Base-by-base conservation (phyloP, 2,329 filamentous ascomycete species). In the Mycosphaerelloides madeirae region DNA sequence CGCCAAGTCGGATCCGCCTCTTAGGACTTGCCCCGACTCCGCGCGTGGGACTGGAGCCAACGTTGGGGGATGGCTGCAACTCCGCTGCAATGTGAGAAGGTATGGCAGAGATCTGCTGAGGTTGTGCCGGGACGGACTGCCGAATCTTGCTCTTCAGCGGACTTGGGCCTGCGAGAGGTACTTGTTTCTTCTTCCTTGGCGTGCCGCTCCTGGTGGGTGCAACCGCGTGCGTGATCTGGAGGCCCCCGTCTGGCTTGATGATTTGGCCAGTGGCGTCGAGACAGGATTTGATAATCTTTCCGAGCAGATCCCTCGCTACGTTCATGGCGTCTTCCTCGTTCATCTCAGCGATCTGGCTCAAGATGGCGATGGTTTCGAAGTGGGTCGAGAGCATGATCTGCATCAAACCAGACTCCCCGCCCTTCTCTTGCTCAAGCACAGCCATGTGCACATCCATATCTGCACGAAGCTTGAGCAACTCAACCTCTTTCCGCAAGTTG, bases 341-440 rank as follows among this genome's bases (percentile, higher is more conserved):
- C 82, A 97, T 88, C 29, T 79, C 74, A 55, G 91, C 79, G 18
- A 93, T 87, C 54, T 87, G 85, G 43, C 84, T 81, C 42, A 98
- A 78, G 1, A 89, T 87, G 3, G 87, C 75, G 49, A 97, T 79
- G 2, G 90, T 91, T 59, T 96, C 90, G 56, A 98, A 95, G 59
- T 97, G 91, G 11, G 91, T 87, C 41, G 85, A 84, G 9, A 97
- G 78, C 43, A 98, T 76, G 38, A 87, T 79, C 66, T 96, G 90
- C 59, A 95, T 76, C 53, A 86, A 80, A 14, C 79, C 80, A 15
- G 83, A 80, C 62, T 96, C 89, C 11, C 84, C 85, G 19, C 78
- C 75, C 68, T 84, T 91, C 51, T 97, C 90, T 58, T 93, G 83
- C 43, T 97, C 89, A 9, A 89, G 66, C 15, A 96, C 79, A 41